phyloP scores from a whole-genome alignment of 2,329 filamentous ascomycete species.

The Xylariaceae sp. region DNA sequence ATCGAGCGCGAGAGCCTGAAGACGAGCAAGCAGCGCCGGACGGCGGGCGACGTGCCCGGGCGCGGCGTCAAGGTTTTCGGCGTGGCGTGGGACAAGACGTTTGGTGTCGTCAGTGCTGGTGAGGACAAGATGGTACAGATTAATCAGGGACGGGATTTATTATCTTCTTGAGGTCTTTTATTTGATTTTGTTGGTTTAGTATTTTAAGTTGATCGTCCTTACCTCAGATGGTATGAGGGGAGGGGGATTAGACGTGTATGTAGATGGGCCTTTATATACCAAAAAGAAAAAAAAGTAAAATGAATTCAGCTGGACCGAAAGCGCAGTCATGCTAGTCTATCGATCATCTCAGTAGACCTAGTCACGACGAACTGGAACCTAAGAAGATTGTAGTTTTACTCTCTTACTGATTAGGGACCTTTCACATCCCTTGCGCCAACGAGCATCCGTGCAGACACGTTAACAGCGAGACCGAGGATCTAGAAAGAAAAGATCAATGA shows the following conservation, averaged over 20 bases:
- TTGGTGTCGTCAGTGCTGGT: slow-evolving; percentile 85
- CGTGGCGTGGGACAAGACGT: slow-evolving; percentile 76
- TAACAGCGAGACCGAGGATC: no score
- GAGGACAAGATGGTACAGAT: slow-evolving; percentile 95
- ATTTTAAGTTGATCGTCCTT: background rate
- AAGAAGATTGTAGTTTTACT: no score
- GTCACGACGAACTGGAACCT: no score
- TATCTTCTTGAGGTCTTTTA: slow-evolving; percentile 24
- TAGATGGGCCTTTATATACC: background rate
- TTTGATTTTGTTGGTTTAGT: background rate
- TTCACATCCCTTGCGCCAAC: no score
- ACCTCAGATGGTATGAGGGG: background rate
- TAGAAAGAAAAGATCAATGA: no score
- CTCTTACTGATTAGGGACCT: no score
- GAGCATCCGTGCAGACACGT: no score
- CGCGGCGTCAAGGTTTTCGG: slow-evolving; percentile 87
- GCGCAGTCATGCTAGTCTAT: no score
- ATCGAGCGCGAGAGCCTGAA: slow-evolving; percentile 70
- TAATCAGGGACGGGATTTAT: slow-evolving; percentile 60
- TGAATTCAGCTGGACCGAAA: no score
- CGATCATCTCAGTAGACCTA: no score
- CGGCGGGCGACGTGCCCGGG: slow-evolving; percentile 50
- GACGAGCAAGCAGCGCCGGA: slow-evolving; percentile 51
- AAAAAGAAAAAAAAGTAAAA: background rate
- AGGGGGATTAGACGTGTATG: background rate